These are phyloP conservation scores for Thermoascus crustaceus DNA, from an alignment of 2,329 filamentous ascomycete species.

Conservation along the genomic window DNA sequence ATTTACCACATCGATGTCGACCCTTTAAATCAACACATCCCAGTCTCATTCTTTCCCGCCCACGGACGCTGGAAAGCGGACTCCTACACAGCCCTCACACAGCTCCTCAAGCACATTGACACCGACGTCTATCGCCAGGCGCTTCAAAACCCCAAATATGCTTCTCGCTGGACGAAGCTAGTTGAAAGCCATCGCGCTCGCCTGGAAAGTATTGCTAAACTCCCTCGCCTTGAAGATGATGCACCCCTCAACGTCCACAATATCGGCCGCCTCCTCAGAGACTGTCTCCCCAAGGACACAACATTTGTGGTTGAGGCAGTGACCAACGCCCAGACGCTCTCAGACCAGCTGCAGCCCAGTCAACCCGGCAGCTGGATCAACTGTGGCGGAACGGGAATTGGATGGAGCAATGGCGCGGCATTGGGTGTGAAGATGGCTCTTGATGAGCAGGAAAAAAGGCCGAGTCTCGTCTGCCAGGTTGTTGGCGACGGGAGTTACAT, in stretches of 20 bases:
- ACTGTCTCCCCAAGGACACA: slow-evolving; percentile 53
- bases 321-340: slow-evolving; percentile 58
- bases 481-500: slow-evolving; percentile 62
- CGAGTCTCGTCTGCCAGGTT: slow-evolving; percentile 53
- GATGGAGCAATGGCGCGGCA: slow-evolving; percentile 70
- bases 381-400: slow-evolving; percentile 70
- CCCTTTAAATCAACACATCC: slow-evolving; percentile 64
- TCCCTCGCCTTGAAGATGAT: slow-evolving; percentile 48
- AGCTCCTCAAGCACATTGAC: slow-evolving; percentile 57
- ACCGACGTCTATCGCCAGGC: slow-evolving; percentile 27
- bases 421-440: slow-evolving; percentile 68
- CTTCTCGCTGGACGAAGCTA: background rate
- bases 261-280: slow-evolving; percentile 48
- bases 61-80: slow-evolving; percentile 60
- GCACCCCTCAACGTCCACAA: slow-evolving; percentile 56
- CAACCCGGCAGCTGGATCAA: slow-evolving; percentile 69
- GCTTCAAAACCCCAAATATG: slow-evolving; percentile 3
- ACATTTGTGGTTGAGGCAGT: slow-evolving; percentile 74
- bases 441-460: slow-evolving; percentile 46
- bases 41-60: slow-evolving; percentile 62
- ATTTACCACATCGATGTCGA: slow-evolving; percentile 61
- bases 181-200: background rate
- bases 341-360: slow-evolving; percentile 62
- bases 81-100: slow-evolving; percentile 55
- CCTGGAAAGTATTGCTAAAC: slow-evolving; percentile 13